Evolutionary conservation across 1,284 basidiomycete species (phyloP), one percentile per base, ranked within the genome.

Genomic region (Naganishia cerealis): DNA sequence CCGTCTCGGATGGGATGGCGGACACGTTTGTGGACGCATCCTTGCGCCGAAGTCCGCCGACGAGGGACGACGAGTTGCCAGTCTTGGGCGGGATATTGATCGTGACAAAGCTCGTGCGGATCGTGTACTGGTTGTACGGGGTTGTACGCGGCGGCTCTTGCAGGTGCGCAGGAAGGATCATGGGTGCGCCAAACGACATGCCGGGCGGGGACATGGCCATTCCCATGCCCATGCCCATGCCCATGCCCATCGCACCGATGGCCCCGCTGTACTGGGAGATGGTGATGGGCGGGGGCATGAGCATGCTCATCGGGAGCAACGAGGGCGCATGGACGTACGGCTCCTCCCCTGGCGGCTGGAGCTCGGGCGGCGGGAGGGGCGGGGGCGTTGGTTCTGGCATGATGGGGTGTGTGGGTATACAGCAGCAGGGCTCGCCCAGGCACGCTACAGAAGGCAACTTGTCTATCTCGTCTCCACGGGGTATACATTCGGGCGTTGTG

Each of bases 41-140:
- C 68, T 82, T 53, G 82, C 84, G 70, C 61, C 75, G 74, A 50
- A 84, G 80, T 50, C 84, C 83, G 10, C 86, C 86, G 9, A 91
- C 53, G 54, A 71, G 69, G 2, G 66, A 63, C n/a, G 46, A 50
- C 42, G 57, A 58, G 10, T 65, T 62, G n/a, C 65, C 65, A 36
- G 38, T 65, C 46, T 69, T 65, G 9, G 85, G 40, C 90, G 81
- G 71, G 88, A 87, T 10, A 85, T 86, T 65, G 89, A 83, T 12
- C 85, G 65, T 66, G 16, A 67, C 67, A 33, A 71, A 62, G 12
- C 42, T 68, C 39, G 71, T 61, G 29, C 67, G 65, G 50, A 70
- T 66, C 16, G 70, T 67, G 38, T 63, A 63, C 50, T 63, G 61
- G 61, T 63, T 63, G 61, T 63, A 63, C 50, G 61, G 61, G 3